Evolutionary conservation across 2,329 filamentous ascomycete species (phyloP).

Genomic region (Pseudonectria foliicola): DNA sequence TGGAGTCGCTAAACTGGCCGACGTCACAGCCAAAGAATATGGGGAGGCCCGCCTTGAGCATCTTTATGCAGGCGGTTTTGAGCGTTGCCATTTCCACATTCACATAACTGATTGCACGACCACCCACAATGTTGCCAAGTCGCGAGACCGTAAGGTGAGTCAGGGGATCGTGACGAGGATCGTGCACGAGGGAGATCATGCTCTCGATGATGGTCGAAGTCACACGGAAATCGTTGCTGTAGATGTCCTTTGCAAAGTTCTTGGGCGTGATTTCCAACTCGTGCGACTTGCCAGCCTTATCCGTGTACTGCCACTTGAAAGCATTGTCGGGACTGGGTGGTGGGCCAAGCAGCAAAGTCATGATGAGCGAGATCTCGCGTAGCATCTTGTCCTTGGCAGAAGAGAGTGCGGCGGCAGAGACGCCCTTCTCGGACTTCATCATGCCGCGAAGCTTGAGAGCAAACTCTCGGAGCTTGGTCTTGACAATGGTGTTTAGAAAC

Average conservation of each 20-base stretch:
- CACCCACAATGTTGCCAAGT: slow-evolving; percentile 75
- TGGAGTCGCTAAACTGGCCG: slow-evolving; percentile 67
- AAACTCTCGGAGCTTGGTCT: slow-evolving; percentile 81
- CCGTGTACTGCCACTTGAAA: slow-evolving; percentile 78
- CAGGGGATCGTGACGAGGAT: slow-evolving; percentile 70
- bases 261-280: slow-evolving; percentile 59
- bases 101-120: slow-evolving; percentile 69
- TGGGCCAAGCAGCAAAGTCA: slow-evolving; percentile 77
- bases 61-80: slow-evolving; percentile 66
- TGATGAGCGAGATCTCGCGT: slow-evolving; percentile 69
- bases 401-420: slow-evolving; percentile 33
- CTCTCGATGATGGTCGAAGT: slow-evolving; percentile 54
- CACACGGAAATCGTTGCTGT: slow-evolving; percentile 50
- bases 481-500: slow-evolving; percentile 66
- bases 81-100: slow-evolving; percentile 70
- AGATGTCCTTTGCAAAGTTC: slow-evolving; percentile 64
- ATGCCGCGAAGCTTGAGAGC: slow-evolving; percentile 64
- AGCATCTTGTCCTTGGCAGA: slow-evolving; percentile 66
- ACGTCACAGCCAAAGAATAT: slow-evolving; percentile 89
- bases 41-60: slow-evolving; percentile 71
- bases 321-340: slow-evolving; percentile 60
- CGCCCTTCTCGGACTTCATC: slow-evolving; percentile 24
- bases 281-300: slow-evolving; percentile 58
- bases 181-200: slow-evolving; percentile 78
- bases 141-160: slow-evolving; percentile 68